Base-by-base conservation (phyloP, 148 eudicot genomes). In the Rhododendron ferrugineum region DNA sequence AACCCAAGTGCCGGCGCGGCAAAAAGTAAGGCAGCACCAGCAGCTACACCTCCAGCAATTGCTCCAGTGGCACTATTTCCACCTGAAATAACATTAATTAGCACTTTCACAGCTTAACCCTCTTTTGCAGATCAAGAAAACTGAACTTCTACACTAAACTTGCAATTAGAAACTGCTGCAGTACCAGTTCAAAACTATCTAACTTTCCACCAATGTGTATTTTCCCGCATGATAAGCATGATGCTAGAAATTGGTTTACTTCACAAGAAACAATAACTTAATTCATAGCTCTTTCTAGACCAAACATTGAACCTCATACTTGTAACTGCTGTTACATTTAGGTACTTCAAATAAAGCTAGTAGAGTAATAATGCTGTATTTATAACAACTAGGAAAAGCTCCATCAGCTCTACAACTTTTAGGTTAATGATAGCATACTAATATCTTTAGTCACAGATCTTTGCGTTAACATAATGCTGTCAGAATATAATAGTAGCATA, bases 21-120 rank as follows among this genome's bases (percentile, higher is more conserved):
- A 88, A 91, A 88, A 50, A 90, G 82, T 83, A 91, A 80, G 58
- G 91, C 91, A 64, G 93, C 93, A 66, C 88, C 93, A 72, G 93
- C 92, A 85, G 91, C 93, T 58, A 91, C 91, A 20, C 92, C 92
- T 82, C 91, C 92, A 52, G 92, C 93, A 82, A 88, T 91, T 32
- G 90, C 90, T 81, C 92, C 93, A 86, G 93, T 90, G 7, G 90
- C 88, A 84, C 90, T 86, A 79, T 84, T 87, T 76, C 88, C 89
- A 20, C 85, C 92, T 90, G 89, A 77, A 79, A 50, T 16, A 22
- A 54, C 52, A 77, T 26, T 47, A n/a, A 75, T 37, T n/a, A 80
- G 46, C 79, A 81, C 50, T 40, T 7, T 20, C 15, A 44, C 23
- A 30, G 22, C 44, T 76, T 30, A 34, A n/a, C 20, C 52, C 15